These are phyloP conservation scores for Candida bentonensis DNA, from an alignment of 805 yeast species.

Conservation along the genomic window DNA sequence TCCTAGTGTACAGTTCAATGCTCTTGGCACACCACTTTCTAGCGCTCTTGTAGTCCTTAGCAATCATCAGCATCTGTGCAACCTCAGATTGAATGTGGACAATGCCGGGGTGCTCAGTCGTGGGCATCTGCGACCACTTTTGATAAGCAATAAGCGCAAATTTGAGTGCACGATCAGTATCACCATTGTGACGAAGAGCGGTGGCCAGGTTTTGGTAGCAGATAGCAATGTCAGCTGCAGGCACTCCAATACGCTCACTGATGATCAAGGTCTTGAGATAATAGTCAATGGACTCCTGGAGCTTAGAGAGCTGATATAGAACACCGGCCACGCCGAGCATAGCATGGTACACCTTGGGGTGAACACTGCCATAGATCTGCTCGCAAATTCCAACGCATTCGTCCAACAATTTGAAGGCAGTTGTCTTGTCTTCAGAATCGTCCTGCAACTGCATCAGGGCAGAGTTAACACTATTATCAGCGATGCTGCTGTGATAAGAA, in stretches of 20 bases:
- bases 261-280: conserved; percentile 58
- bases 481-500: conserved; percentile 46
- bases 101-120: conserved; percentile 54
- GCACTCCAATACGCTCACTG: conserved; percentile 77
- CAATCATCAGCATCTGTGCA: conserved; percentile 42
- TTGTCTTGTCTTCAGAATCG: conserved; percentile 19
- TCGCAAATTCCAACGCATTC: conserved; percentile 66
- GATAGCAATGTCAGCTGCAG: conserved; percentile 61
- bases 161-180: conserved; percentile 46
- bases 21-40: conserved; percentile 40
- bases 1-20: conserved; percentile 32
- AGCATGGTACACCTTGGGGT: conserved; percentile 62
- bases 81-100: conserved; percentile 49
- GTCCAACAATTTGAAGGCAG: conserved; percentile 48
- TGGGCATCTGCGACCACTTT: conserved; percentile 44
- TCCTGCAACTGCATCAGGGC: conserved; percentile 19
- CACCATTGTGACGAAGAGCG: conserved; percentile 49
- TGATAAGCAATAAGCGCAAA: conserved; percentile 46
- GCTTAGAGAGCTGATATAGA: conserved; percentile 45
- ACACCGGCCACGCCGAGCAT: conserved; percentile 52
- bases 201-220: conserved; percentile 62
- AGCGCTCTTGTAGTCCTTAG: conserved; percentile 35
- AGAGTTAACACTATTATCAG: conserved; percentile 49
- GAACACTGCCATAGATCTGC: conserved; percentile 71
- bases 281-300: conserved; percentile 44